Base-by-base conservation (phyloP, 305 asterid genomes). In the Caryopteris hybrid region DNA sequence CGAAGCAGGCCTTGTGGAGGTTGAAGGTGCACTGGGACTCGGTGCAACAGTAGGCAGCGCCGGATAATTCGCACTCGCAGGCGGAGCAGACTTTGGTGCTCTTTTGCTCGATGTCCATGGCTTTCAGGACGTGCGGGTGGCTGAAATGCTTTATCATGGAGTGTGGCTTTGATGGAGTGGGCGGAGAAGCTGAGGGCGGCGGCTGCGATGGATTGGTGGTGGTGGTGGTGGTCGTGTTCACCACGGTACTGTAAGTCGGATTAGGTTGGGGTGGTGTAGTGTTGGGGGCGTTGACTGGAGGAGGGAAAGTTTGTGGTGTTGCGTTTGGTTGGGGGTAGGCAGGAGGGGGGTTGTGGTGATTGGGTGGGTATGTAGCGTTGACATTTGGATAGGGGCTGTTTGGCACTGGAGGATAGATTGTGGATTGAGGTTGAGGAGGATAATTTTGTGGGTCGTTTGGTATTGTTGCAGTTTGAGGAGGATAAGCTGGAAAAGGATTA, bases 1-100 rank as follows among this genome's bases (percentile, higher is more conserved):
- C 88, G 74, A 84, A 88, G 76, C 95, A 88, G 18, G 83, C 6
- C 47, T 84, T 82, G 77, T 88, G 88, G 79, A 88, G 88, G 77
- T 76, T 71, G 89, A 84, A 84, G 1, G 57, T 61, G 83, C 96
- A 88, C 46, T 74, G 68, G 6, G 84, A 46, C 1, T 86, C 90
- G 2, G 75, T 70, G 76, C 96, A 84, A 34, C 75, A 66, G 77
- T 81, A 81, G 22, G 79, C 77, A 0, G 82, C 25, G 11, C 85
- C 85, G 12, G 77, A 71, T 0, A 86, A 45, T 8, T 67, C 74
- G 76, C 69, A 64, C 52, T 79, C 89, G 63, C 92, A 86, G 9
- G 87, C 92, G 2, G 87, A 81, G 69, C 92, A 88, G 6, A 61
- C 48, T 45, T 79, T 82, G 4, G 60, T 62, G n/a, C 67, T 63